Conservation (phyloP, 441 rosid species). For the Aleurites moluccanus region DNA sequence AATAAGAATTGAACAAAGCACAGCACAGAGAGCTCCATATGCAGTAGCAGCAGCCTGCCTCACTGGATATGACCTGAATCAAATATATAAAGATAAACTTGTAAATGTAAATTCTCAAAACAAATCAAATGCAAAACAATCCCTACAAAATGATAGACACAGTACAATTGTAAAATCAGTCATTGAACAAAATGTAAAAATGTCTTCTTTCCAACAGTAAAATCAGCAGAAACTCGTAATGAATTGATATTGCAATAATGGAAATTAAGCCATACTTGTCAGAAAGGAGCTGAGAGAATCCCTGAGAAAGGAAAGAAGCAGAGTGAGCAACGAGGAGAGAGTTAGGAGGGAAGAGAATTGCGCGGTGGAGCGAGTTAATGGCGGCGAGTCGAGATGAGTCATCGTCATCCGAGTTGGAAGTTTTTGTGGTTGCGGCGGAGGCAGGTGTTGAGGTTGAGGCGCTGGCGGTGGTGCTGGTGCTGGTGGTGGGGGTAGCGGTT, state of each 20-base stretch:
- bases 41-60: constrained; percentile 83
- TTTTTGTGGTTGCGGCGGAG: constrained; percentile 23
- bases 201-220: not conserved
- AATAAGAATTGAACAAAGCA: constrained; percentile 65
- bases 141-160: not conserved
- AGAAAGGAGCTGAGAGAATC: constrained; percentile 76
- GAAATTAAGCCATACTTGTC: constrained; percentile 58
- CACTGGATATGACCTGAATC: constrained; percentile 66
- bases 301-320: constrained; percentile 84
- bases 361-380: constrained; percentile 83
- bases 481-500: constrained; percentile 27
- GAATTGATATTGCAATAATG: not conserved
- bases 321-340: constrained; percentile 82
- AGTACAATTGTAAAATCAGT: not conserved
- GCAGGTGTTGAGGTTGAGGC: constrained; percentile 30
- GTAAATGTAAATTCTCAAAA: too few relatives aligned
- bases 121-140: too few relatives aligned
- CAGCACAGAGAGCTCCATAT: constrained; percentile 83
- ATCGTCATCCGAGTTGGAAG: constrained; percentile 38
- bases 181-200: not conserved
- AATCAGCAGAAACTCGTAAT: not conserved
- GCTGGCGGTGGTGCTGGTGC: constrained; percentile 32
- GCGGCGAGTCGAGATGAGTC: constrained; percentile 74
- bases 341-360: constrained; percentile 81
- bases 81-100: not conserved